phyloP scores from a whole-genome alignment of 257 asterid species.

The Forsythia viridissima region DNA sequence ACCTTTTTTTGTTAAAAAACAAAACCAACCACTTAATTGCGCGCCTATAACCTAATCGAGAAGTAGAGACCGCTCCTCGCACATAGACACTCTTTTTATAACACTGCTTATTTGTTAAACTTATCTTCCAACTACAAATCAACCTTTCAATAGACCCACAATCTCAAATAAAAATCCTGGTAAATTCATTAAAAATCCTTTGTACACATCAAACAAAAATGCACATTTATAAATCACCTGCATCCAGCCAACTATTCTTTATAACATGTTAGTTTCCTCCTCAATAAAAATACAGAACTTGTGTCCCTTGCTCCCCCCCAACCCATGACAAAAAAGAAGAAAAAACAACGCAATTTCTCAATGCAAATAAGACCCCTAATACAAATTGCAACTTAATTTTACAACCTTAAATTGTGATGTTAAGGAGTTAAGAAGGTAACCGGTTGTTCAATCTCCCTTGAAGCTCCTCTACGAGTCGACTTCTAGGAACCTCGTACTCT shows the following conservation, averaged over 20 bases:
- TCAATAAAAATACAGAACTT: background rate
- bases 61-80: too few relatives aligned
- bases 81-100: too few relatives aligned
- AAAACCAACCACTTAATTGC: too few relatives aligned
- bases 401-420: background rate
- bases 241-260: conserved; percentile 10
- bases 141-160: too few relatives aligned
- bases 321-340: background rate
- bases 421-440: background rate
- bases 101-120: too few relatives aligned
- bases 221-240: background rate
- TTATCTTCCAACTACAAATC: too few relatives aligned
- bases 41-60: too few relatives aligned
- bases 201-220: background rate
- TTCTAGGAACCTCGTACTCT: conserved; percentile 53
- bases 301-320: background rate
- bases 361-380: background rate
- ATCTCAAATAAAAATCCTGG: too few relatives aligned
- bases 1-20: too few relatives aligned
- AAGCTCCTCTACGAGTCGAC: conserved; percentile 57
- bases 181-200: background rate
- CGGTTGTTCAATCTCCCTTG: conserved; percentile 35
- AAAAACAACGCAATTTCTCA: background rate
- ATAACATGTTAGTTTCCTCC: background rate
- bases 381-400: background rate